Base-by-base conservation (phyloP, 352 stramenopile species). In the Pythium myriotylum region DNA sequence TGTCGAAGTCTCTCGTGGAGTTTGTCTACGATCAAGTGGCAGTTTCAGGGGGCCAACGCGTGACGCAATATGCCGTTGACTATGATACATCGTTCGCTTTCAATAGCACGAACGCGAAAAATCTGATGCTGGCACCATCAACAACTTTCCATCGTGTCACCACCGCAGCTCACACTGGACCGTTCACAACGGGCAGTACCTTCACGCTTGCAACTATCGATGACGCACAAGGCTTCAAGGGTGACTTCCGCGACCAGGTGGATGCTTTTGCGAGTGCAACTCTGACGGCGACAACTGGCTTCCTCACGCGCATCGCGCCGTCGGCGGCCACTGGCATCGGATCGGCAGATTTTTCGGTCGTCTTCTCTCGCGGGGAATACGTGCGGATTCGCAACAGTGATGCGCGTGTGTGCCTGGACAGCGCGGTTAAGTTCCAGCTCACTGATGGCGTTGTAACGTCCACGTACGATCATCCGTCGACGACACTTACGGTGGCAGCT, bases 401-500 rank as follows among this genome's bases (percentile, higher is more conserved):
- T 23, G 74, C 65, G 6, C 79, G 79, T 19, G 81, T 93, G 13
- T 95, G 86, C 65, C 65, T 95, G 9, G 79, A 92, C 52, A 69
- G 63, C 0, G 74, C 61, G 19, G 58, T 86, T 27, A 79, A 77
- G 19, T 91, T 84, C 61, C 43, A 63, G 17, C 54, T 92, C n/a
- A 59, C 73, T 8, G 63, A 61, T 2, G 55, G 56, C 39, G 51
- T 89, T 12, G 71, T 65, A 0, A 73, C 67, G 19, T 61, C 57
- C 0, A 54, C 57, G 0, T 94, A 82, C 58, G 43, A 69, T 40
- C 33, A 33, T 4, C 33, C 22, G 13, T 65, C 64, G 0, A 54
- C 54, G 4, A 52, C 66, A 0, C 56, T 95, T 14, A 90, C 77
- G 5, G 57, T 91, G 3, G 76, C 75, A 9, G 19, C 48, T 4